Base-by-base conservation (phyloP, 148 eudicot genomes). In the Arbutus unedo region DNA sequence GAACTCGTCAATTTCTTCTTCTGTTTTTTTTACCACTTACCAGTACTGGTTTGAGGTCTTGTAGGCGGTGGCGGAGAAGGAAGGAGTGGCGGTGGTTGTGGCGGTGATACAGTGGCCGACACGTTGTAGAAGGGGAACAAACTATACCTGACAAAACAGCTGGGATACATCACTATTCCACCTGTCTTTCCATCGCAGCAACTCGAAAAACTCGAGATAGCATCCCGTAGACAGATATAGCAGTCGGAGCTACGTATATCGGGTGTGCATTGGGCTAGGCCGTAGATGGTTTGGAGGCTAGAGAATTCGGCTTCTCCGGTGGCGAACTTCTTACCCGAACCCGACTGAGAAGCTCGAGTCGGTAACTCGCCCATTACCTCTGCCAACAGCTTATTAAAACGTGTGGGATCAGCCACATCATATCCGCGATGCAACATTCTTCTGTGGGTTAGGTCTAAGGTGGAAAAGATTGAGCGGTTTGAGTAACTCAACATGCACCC, bases 261-360 rank as follows among this genome's bases (percentile, higher is more conserved):
- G 0, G 88, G 89, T 2, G 91, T 85, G 79, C 91, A 89, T 57
- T 87, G 91, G 59, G 45, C 86, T 79, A 89, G 8, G 0, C 64
- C 81, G 45, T 89, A 89, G 5, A 88, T 11, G 31, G 55, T 50
- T 18, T 66, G 45, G 3, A 51, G 43, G 2, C 50, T 38, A 18
- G 68, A n/a, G 3, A 74, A 49, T 2, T 72, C 53, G 19, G 3
- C 56, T 51, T 25, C 66, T 25, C 19, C 50, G 0, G 80, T 73
- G 0, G 84, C 85, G 14, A 74, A 88, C 71, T 88, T 86, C 78
- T 79, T 81, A 0, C 73, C 77, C 0, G 85, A 60, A 9, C 2
- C 6, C 13, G 38, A 59, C 0, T 80, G 70, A 2, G 41, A 57
- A 0, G 88, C 80, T 3, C 85, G 81, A 50, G 44, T 50, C 21